These are phyloP conservation scores for Brettanomyces nanus DNA, from an alignment of 805 yeast species.

Conservation along the genomic window DNA sequence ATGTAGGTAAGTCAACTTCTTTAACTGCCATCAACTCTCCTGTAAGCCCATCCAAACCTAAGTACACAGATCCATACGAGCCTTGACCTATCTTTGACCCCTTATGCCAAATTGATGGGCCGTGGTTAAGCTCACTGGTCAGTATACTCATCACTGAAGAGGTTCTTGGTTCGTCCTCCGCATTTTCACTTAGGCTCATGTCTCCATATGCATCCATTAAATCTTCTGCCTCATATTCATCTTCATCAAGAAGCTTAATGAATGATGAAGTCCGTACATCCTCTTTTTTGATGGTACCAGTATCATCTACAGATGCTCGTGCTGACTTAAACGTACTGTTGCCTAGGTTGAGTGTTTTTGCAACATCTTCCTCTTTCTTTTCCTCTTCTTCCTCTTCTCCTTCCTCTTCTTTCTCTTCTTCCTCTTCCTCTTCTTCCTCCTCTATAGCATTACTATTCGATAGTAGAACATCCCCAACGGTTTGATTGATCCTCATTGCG, in stretches of 20 bases:
- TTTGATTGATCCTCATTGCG: constrained; percentile 29
- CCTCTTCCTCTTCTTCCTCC: constrained; percentile 6
- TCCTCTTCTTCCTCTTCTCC: constrained; percentile 3
- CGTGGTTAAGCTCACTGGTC: constrained; percentile 33
- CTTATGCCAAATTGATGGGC: constrained; percentile 81
- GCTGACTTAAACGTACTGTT: not conserved
- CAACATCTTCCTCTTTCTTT: constrained; percentile 1
- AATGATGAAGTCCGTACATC: constrained; percentile 29
- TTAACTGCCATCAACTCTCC: constrained; percentile 98
- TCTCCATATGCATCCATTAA: not conserved
- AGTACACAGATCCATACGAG: constrained; percentile 85
- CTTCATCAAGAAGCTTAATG: constrained; percentile 37
- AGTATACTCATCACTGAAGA: constrained; percentile 10
- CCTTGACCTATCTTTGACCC: constrained; percentile 95
- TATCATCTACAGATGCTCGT: not conserved
- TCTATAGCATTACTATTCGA: constrained; percentile 50
- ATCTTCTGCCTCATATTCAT: constrained; percentile 9
- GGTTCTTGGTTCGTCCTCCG: not conserved
- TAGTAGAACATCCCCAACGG: constrained; percentile 58
- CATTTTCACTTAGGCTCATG: not conserved
- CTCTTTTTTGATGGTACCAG: not conserved
- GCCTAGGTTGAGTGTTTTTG: not conserved
- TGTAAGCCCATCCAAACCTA: constrained; percentile 85
- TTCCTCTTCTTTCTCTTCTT: constrained; percentile 5
- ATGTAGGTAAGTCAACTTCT: constrained; percentile 65